A percentile compares a stretch with the other conserved stretches of the same genome.
Evolutionary conservation across 805 yeast species (phyloP).

Genomic region (Yamadazyma paraphyllophila): DNA sequence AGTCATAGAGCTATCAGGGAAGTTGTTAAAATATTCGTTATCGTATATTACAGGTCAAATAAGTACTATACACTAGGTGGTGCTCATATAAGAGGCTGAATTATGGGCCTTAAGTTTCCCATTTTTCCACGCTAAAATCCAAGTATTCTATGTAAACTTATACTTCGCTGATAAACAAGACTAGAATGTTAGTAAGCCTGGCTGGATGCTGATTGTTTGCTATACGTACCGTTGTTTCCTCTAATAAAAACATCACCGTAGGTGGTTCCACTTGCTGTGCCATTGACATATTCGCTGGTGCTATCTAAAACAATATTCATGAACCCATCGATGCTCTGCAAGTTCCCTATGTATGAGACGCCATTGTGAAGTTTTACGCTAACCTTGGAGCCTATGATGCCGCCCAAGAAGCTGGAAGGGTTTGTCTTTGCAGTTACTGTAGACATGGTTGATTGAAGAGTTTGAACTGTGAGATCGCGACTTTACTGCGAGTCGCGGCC

Average conservation of each 20-base stretch:
- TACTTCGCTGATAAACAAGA: constrained; percentile 42
- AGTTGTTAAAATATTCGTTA: too few relatives aligned
- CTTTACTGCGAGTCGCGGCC: constrained; percentile 2
- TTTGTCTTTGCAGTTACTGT: constrained; percentile 35
- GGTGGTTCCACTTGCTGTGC: constrained; percentile 41
- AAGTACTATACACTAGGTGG: too few relatives aligned
- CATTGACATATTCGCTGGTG: constrained; percentile 62
- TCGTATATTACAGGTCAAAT: too few relatives aligned
- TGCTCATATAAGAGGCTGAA: too few relatives aligned
- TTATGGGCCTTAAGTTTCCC: background rate
- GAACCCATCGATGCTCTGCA: constrained; percentile 92
- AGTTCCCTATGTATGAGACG: constrained; percentile 63
- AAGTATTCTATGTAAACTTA: constrained; percentile 8
- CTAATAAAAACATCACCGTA: constrained; percentile 83
- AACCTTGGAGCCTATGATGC: constrained; percentile 76
- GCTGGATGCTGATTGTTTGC: background rate
- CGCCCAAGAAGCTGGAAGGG: constrained; percentile 77
- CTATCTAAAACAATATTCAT: constrained; percentile 90
- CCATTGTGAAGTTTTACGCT: constrained; percentile 85
- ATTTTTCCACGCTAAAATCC: background rate
- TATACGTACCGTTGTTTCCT: constrained; percentile 74
- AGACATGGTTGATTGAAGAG: constrained; percentile 8
- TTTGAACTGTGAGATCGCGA: background rate
- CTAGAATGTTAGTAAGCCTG: constrained; percentile 31
- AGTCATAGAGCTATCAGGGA: background rate